Base-by-base conservation (phyloP, 495 filamentous ascomycete species). In the Penicillium soppii region DNA sequence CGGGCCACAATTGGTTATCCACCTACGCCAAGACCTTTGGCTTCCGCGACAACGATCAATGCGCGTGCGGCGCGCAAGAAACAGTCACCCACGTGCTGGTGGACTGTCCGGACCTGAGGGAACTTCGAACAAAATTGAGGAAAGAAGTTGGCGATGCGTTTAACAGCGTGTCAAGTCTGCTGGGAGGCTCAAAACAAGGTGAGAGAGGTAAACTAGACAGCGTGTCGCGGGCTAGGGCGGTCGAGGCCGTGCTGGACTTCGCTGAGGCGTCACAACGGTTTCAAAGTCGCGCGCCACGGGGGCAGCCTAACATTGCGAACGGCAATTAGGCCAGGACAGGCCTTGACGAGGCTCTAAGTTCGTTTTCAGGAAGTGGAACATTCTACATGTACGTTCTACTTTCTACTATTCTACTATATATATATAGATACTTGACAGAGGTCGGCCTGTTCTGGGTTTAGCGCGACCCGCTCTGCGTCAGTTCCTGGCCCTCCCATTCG, bases 261-360 rank as follows among this genome's bases (percentile, higher is more conserved):
- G 38, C 38, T 25, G 38, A 41, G 13, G 38, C 38, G 13, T 41
- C 38, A 41, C 38, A 41, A 41, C 38, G 38, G 21, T 41, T 41
- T 20, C 8, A 41, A 41, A 41, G 58, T 49, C 52, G 50, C 50
- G 61, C 55, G 61, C 61, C 50, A 58, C 13, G 42, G 46, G 54
- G 55, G 57, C 48, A 54, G 61, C 58, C 45, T 47, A 61, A 57
- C 36, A 59, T 33, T 23, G 32, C 19, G 33, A 56, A 44, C 53
- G 47, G 47, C 43, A 57, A 29, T 20, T 52, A 53, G 59, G 53
- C 56, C 50, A 63, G 27, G 39, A 53, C 23, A 59, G 59, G 55
- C n/a, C n/a, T n/a, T n/a, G n/a, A n/a, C n/a, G n/a, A n/a, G n/a
- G n/a, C n/a, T n/a, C n/a, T n/a, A 52, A 56, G 53, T 47, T 56